Conservation (phyloP, 495 filamentous ascomycete species). For the Hypoxylon lenormandii region DNA sequence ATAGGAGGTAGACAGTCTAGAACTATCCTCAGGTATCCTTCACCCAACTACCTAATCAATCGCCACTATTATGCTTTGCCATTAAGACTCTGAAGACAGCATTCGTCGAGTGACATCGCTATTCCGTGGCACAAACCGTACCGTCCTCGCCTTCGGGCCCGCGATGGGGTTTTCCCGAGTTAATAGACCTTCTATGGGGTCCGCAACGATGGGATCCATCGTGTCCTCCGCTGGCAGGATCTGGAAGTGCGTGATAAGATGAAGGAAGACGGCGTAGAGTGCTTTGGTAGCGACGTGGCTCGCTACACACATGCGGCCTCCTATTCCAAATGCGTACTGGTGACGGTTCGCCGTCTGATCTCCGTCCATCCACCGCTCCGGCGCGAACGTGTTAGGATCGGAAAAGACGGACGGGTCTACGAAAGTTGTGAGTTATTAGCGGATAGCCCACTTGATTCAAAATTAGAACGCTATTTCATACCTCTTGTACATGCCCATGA, state of each 20-base stretch:
- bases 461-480: not conserved
- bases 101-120: constrained; percentile 28
- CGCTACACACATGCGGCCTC: constrained; percentile 76
- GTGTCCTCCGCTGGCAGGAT: constrained; percentile 37
- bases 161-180: constrained; percentile 36
- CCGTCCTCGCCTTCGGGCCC: constrained; percentile 36
- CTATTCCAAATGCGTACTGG: constrained; percentile 78
- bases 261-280: constrained; percentile 74
- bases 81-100: constrained; percentile 21
- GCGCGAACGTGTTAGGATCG: constrained; percentile 67
- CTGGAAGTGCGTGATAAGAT: constrained; percentile 73
- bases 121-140: constrained; percentile 35
- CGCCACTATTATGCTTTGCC: no score
- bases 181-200: constrained; percentile 39
- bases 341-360: constrained; percentile 63
- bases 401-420: constrained; percentile 73
- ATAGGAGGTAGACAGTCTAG: no score
- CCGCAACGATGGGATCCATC: constrained; percentile 30
- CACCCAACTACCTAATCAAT: no score
- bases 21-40: no score
- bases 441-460: not conserved
- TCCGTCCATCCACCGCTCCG: constrained; percentile 72
- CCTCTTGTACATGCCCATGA: constrained; percentile 25
- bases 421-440: not conserved
- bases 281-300: constrained; percentile 76